Base-by-base conservation (phyloP, 148 eudicot species). In the Talinum fruticosum region DNA sequence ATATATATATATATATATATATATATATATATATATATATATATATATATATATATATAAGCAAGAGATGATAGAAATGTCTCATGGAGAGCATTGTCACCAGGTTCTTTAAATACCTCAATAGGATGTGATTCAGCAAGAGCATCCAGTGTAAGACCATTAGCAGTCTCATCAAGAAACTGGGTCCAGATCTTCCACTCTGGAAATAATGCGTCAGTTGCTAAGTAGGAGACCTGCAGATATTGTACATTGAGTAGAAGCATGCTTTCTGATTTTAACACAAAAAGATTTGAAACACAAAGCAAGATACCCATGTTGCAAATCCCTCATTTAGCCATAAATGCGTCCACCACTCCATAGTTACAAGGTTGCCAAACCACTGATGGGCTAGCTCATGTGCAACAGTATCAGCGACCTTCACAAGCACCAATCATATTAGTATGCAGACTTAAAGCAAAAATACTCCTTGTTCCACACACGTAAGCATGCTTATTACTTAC, bases 261-360 rank as follows among this genome's bases (percentile, higher is more conserved):
- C 65, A 24, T 45, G 14, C 29, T 5, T 49, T 13, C 12, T 72
- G 36, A 44, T 6, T 23, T 4, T 35, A 23, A 38, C 14, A 29
- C 49, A 28, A 8, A 72, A 32, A 29, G 30, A 72, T 6, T 37
- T 36, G n/a, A 23, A 68, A 18, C 35, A 53, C 28, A 49, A 30
- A 69, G 36, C 44, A 79, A 35, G 8, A 51, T 90, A 95, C 98
- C 98, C 98, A 95, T 72, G 98, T 92, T 38, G 98, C 98, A 78
- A 95, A 92, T 74, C 98, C 98, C 85, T 95, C 98, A 81, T 95
- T 95, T 81, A 94, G 84, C 98, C 98, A 92, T 69, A 95, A 83
- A 87, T 95, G 93, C 4, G 98, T 92, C 98, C 98, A 94, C 98
- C 98, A 95, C 67, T 95, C 98, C 98, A 95, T 95, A 30, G 98